phyloP scores from a whole-genome alignment of 1,284 basidiomycete genomes.

The Sanguinoderma infundibulare region DNA sequence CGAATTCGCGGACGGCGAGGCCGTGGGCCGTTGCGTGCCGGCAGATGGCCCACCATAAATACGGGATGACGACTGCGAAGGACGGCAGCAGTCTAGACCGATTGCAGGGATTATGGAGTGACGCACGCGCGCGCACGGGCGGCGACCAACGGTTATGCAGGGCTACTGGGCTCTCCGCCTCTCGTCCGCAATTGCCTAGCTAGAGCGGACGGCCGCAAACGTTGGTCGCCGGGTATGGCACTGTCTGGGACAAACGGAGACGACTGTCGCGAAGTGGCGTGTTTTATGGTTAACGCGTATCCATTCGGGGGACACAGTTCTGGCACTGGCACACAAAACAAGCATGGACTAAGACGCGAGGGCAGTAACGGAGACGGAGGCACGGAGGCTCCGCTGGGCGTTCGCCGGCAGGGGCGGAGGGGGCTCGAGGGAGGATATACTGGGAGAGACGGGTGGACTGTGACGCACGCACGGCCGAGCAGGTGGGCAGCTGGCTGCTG shows the following conservation, averaged over 20 bases:
- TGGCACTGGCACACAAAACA: neutral
- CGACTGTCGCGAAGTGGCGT: neutral
- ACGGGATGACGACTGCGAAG: neutral
- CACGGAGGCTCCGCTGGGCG: no score
- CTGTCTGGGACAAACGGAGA: neutral
- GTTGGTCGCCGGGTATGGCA: neutral
- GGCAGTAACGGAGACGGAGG: neutral
- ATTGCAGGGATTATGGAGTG: neutral
- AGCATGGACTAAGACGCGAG: neutral
- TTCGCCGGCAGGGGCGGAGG: neutral
- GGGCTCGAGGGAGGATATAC: neutral
- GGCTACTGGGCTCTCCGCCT: no score
- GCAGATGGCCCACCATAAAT: neutral
- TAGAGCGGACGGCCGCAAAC: neutral
- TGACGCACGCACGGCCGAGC: constrained; percentile 7
- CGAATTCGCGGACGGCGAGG: neutral
- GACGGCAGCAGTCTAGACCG: neutral
- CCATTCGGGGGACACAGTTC: neutral
- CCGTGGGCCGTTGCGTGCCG: neutral
- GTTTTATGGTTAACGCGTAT: constrained; percentile 2
- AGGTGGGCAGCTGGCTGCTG: constrained; percentile 4
- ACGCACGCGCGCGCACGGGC: no score
- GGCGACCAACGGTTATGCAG: no score
- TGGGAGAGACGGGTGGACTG: constrained; percentile 2
- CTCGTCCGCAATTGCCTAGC: neutral